Conservation (phyloP, 805 yeast genomes). For the Grigorovia humatica region DNA sequence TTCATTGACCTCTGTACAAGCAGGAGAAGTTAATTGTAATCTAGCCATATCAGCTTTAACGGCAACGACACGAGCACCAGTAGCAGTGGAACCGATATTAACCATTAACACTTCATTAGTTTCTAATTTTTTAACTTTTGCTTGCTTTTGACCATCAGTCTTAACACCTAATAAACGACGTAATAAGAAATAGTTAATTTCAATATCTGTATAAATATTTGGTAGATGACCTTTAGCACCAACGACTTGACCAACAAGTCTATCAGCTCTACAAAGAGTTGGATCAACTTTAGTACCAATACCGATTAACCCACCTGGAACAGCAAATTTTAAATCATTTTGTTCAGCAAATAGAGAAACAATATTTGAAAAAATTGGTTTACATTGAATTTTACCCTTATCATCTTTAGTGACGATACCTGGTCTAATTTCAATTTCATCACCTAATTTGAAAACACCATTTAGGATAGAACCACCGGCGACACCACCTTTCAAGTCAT, state of each 20-base stretch:
- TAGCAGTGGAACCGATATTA: conserved; percentile 97
- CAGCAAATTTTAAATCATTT: conserved; percentile 95
- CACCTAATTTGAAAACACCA: conserved; percentile 96
- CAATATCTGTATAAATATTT: conserved; percentile 92
- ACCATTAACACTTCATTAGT: conserved; percentile 97
- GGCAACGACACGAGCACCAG: conserved; percentile 97
- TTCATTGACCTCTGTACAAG: conserved; percentile 96
- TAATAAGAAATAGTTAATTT: conserved; percentile 90
- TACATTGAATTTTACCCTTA: conserved; percentile 79
- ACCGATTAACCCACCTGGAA: conserved; percentile 99
- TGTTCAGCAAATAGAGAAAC: conserved; percentile 95
- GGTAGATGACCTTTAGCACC: conserved; percentile 97
- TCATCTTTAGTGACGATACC: conserved; percentile 97
- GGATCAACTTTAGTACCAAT: conserved; percentile 99
- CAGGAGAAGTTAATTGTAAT: conserved; percentile 91
- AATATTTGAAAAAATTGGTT: conserved; percentile 89
- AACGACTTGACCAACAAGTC: conserved; percentile 97
- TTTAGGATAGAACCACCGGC: conserved; percentile 98
- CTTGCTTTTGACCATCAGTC: conserved; percentile 94
- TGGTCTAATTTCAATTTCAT: conserved; percentile 97
- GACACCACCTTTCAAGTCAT: conserved; percentile 97
- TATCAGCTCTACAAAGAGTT: conserved; percentile 97
- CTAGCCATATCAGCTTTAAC: conserved; percentile 99
- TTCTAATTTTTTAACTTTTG: conserved; percentile 90
- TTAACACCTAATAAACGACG: conserved; percentile 97